Evolutionary conservation across 129 eudicot genomes (phyloP).

Genomic region (Lactuca saligna): DNA sequence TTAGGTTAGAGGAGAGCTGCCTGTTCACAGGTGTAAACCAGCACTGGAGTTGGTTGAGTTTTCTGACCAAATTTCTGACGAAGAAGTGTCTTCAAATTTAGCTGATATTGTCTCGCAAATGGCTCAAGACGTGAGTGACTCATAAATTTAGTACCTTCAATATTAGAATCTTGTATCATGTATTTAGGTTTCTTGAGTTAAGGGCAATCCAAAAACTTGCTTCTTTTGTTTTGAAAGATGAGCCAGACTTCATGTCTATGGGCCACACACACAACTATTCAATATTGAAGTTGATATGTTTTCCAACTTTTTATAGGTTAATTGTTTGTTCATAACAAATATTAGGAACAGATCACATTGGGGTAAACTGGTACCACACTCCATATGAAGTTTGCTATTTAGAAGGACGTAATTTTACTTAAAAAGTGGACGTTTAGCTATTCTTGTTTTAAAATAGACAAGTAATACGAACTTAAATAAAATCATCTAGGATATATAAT

Average conservation of each 20-base stretch:
- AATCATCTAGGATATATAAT: not conserved
- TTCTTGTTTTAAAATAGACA: not conserved
- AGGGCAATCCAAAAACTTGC: not conserved
- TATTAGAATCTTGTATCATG: not conserved
- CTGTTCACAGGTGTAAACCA: conserved; percentile 80
- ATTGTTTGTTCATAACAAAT: not conserved
- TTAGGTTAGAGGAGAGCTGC: conserved; percentile 84
- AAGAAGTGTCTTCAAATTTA: conserved; percentile 62
- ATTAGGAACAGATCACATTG: not conserved
- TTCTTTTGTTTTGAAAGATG: not conserved
- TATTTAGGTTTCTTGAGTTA: not conserved
- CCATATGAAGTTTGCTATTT: not conserved
- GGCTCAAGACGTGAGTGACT: conserved; percentile 87
- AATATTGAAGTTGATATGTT: conserved; percentile 1
- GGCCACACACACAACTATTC: not conserved
- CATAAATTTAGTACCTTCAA: not conserved
- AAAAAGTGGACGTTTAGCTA: not conserved
- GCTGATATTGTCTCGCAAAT: conserved; percentile 90
- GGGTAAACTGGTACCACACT: not conserved
- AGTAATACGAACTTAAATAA: too few relatives aligned
- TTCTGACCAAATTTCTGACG: conserved; percentile 46
- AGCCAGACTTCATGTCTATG: not conserved
- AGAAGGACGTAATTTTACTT: not conserved
- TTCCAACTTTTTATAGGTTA: not conserved
- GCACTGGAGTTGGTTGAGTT: conserved; percentile 79